A percentile compares a stretch with the other conserved stretches of the same genome.
Evolutionary conservation across 2,329 filamentous ascomycete genomes (phyloP).

Genomic region (Podosphaera xanthii): DNA sequence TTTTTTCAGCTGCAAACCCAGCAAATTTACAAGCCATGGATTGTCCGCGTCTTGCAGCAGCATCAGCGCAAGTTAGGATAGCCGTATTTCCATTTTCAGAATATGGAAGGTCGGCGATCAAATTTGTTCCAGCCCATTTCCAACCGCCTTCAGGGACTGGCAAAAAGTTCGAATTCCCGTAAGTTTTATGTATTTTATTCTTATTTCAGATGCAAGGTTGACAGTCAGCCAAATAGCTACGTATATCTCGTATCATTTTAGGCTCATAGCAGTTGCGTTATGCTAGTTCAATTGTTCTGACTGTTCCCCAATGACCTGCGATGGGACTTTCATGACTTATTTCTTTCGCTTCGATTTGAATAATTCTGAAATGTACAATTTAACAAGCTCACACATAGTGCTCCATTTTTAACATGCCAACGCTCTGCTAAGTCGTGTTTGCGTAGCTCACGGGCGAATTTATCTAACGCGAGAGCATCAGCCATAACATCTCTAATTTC

Average conservation of each 20-base stretch:
- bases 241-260: background rate
- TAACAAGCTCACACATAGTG: background rate
- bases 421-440: background rate
- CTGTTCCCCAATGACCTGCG: too few species aligned
- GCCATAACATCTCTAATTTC: background rate
- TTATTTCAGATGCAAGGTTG: background rate
- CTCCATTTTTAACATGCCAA: background rate
- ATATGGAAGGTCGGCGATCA: background rate
- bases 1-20: background rate
- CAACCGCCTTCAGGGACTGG: background rate
- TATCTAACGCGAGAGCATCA: background rate
- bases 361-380: background rate
- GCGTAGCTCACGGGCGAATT: background rate
- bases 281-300: too few species aligned
- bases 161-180: background rate
- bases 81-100: background rate
- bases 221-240: background rate
- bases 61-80: background rate
- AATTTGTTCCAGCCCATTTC: background rate
- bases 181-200: background rate
- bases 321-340: too few species aligned
- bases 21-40: background rate
- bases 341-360: too few species aligned
- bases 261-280: background rate
- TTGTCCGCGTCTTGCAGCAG: background rate